Conservation (phyloP, 352 stramenopile genomes). For the Phytophthora uliginosa region DNA sequence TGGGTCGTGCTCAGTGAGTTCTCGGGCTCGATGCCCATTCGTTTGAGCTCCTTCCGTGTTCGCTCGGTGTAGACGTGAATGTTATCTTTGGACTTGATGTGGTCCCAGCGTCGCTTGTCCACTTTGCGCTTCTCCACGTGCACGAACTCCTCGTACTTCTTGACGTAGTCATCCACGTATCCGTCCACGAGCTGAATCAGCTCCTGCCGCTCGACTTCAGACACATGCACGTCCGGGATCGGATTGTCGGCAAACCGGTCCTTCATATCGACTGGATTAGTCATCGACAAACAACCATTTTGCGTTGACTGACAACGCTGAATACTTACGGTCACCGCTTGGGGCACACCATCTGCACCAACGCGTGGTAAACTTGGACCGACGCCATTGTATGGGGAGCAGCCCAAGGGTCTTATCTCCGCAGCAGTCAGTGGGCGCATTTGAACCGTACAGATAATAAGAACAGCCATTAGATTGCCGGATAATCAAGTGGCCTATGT, state of each 20-base stretch:
- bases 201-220: slow-evolving; percentile 15
- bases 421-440: background rate
- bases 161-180: slow-evolving; percentile 27
- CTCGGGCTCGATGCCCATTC: slow-evolving; percentile 14
- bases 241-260: slow-evolving; percentile 18
- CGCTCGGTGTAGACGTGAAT: slow-evolving; percentile 24
- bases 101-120: slow-evolving; percentile 27
- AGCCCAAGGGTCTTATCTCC: background rate
- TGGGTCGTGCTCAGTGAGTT: slow-evolving; percentile 14
- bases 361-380: background rate
- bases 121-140: slow-evolving; percentile 20
- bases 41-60: slow-evolving; percentile 12
- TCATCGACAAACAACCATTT: background rate
- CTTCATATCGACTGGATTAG: slow-evolving; percentile 14
- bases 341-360: background rate
- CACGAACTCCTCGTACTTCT: slow-evolving; percentile 39
- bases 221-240: slow-evolving; percentile 23
- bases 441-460: background rate
- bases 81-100: slow-evolving; percentile 31
- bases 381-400: background rate
- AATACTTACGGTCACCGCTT: background rate
- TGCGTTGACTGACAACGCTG: background rate
- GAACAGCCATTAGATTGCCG: background rate
- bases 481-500: slow-evolving; percentile 1
- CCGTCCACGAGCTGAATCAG: slow-evolving; percentile 21